Conservation (phyloP, 2,329 filamentous ascomycete genomes). For the Talaromyces amestolkiae region DNA sequence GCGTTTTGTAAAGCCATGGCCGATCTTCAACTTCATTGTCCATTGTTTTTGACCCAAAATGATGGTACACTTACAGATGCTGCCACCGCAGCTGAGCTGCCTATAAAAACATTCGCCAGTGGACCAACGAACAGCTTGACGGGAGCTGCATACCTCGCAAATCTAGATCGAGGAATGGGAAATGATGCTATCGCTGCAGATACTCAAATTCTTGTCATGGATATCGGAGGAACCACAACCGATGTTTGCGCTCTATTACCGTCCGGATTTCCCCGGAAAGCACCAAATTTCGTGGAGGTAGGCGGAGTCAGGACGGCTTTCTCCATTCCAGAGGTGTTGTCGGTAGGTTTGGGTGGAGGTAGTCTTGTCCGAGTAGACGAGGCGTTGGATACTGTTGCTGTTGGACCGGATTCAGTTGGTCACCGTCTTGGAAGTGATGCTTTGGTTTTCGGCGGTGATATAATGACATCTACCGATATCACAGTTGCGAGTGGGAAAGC, state of each 20-base stretch:
- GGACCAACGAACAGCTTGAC: conserved; percentile 64
- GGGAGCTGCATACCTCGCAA: conserved; percentile 60
- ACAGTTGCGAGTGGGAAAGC: conserved; percentile 38
- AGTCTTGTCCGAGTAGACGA: conserved; percentile 41
- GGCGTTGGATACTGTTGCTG: conserved; percentile 39
- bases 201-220: conserved; percentile 51
- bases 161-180: conserved; percentile 14
- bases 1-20: conserved; percentile 55
- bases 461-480: conserved; percentile 60
- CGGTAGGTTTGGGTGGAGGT: conserved; percentile 58
- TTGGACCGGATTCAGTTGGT: conserved; percentile 63
- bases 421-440: conserved; percentile 56
- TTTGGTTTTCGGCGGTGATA: conserved; percentile 56
- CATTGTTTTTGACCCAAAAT: conserved; percentile 62
- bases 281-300: conserved; percentile 61
- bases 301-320: conserved; percentile 65
- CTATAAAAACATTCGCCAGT: conserved; percentile 62
- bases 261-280: conserved; percentile 63
- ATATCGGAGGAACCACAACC: conserved; percentile 66
- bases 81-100: conserved; percentile 53
- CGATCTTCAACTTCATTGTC: conserved; percentile 51
- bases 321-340: conserved; percentile 56
- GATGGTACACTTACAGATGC: conserved; percentile 61
- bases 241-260: conserved; percentile 61
- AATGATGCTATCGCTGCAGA: conserved; percentile 24